These are phyloP conservation scores for Chalara sp. DNA, from an alignment of 2,329 filamentous ascomycete species.

Conservation along the genomic window DNA sequence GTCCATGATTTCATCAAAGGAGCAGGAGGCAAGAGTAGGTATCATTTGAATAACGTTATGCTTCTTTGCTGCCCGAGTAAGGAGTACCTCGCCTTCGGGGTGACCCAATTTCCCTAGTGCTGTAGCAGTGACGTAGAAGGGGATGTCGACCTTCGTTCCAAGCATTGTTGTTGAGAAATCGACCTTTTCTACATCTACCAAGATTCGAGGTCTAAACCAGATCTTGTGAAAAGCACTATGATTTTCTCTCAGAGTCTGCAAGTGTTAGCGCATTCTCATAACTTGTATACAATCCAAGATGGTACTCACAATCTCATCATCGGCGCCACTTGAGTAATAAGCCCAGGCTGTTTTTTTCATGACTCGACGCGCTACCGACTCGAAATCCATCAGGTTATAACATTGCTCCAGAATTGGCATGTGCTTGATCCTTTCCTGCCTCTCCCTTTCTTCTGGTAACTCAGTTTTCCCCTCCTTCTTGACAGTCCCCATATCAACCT, in stretches of 20 bases:
- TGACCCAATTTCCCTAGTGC: conserved; percentile 92
- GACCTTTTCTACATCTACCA: conserved; percentile 83
- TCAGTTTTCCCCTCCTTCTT: conserved; percentile 56
- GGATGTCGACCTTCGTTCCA: conserved; percentile 73
- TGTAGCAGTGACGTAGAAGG: conserved; percentile 95
- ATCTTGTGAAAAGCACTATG: conserved; percentile 95
- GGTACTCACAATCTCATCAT: conserved; percentile 70
- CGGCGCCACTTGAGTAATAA: conserved; percentile 91
- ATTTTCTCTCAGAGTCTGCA: conserved; percentile 86
- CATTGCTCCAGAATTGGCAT: conserved; percentile 82
- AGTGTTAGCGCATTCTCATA: conserved; percentile 10
- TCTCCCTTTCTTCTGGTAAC: conserved; percentile 65
- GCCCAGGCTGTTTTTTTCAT: conserved; percentile 98
- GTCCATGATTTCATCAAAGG: conserved; percentile 95
- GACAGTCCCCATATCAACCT: conserved; percentile 81
- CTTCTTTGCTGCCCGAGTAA: conserved; percentile 76
- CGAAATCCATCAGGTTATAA: conserved; percentile 94
- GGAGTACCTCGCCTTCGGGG: conserved; percentile 85
- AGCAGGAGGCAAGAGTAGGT: conserved; percentile 91
- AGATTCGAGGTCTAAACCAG: conserved; percentile 86
- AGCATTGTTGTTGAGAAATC: conserved; percentile 92
- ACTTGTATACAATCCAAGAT: background rate
- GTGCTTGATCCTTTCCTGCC: conserved; percentile 64
- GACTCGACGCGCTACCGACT: conserved; percentile 78
- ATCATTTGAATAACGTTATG: conserved; percentile 98